Evolutionary conservation across 805 yeast genomes (phyloP), one percentile per base, ranked within the genome.

Genomic region (Danielozyma ontarioensis): DNA sequence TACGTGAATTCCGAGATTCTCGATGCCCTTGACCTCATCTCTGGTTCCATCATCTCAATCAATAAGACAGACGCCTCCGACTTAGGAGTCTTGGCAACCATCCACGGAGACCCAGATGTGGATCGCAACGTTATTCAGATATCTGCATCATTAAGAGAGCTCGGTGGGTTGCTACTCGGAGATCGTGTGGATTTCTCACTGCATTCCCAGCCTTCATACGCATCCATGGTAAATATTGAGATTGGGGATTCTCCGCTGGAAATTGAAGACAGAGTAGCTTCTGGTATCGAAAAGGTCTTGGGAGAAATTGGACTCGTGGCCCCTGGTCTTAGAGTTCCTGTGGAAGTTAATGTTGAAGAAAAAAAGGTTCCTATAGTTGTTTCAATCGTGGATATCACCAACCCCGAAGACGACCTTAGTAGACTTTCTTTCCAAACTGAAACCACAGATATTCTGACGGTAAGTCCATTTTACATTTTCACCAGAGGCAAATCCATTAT

Each of bases 381-480:
- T 12, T 44, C 46, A 10, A 62, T 57, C 5, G 36, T 50, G 11
- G 59, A 64, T 53, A 31, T 60, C 15, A 56, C 52, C 39, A 55
- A 45, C 16, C 46, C 42, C 15, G 34, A 12, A 34, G 11, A n/a
- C 25, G 11, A 23, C 13, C 5, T 27, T 11, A 4, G 13, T 4
- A 13, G 7, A 7, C 7, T 8, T 4, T 10, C 16, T 3, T 13
- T 8, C 13, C 6, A 8, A 8, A 12, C 8, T 17, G 7, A 13
- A 13, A 4, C 6, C 13, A 19, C 34, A 15, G 46, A 39, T n/a
- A 44, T 38, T 15, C 43, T 50, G 35, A 57, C 63, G 30, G 59
- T 61, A 7, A 72, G 73, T 2, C 80, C 82, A 1, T 69, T 74
- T 0, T 64, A 57, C 12, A 45, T 79, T 4, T 76, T 66, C 51